Base-by-base conservation (phyloP, 768 basidiomycete genomes). In the Boletus reticulatus region DNA sequence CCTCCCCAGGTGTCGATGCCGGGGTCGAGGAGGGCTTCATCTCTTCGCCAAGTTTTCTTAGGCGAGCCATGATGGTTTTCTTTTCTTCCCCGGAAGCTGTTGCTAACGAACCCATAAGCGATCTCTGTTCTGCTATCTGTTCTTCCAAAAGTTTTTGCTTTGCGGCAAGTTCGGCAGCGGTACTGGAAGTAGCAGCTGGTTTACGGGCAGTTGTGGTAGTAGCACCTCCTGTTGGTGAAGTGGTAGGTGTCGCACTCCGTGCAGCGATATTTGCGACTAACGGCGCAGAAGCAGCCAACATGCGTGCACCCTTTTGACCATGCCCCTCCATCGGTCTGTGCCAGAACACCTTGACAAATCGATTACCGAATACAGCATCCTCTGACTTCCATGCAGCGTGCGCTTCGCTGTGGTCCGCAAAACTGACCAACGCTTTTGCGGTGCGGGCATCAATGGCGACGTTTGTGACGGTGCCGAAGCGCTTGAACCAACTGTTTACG, bases 291-390 rank as follows among this genome's bases (percentile, higher is more conserved):
- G 89, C 91, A 14, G 89, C 92, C 55, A 98, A 73, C 76, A 87
- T 83, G 59, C 88, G 81, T 46, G 84, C 76, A 3, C 94, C 94
- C 17, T 76, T 78, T 58, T 84, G 85, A 9, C 94, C 94, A 63
- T 94, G 90, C 0, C 95, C 94, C 51, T 90, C 91, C 84, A 94
- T 83, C 8, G 93, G 94, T 55, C 89, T 80, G 73, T 96, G 93
- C 94, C 95, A 97, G 64, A 96, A 92, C 34, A 97, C 80, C 72
- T 95, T 96, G 61, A 97, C 94, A 69, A 97, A 97, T 48, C 95
- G 84, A 63, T 94, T 95, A 12, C 84, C 85, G 65, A 97, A 97
- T 14, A 97, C 88, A n/a, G 94, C 93, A 59, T 96, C 93, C 71
- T 95, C 91, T 24, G 86, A 85, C 70, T 91, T 92, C 90, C 94